Evolutionary conservation across 169 alveolate species (phyloP), one percentile per base, ranked within the genome.

Genomic region (Plasmodium cynomolgi): DNA sequence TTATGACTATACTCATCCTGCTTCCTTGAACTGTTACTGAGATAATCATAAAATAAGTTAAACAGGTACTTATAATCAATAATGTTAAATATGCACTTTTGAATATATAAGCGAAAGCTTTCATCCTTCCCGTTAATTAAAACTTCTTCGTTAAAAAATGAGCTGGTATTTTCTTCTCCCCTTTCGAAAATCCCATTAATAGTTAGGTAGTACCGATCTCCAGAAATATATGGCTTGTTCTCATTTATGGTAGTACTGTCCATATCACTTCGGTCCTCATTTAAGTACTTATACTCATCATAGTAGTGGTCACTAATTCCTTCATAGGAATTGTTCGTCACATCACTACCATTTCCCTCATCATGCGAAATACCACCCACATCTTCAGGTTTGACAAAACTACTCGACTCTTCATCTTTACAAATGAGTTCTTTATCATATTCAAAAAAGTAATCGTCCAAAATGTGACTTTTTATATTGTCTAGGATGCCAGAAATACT

Each of bases 391-490:
- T 71, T 17, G 15, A 23, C 84, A 47, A 5, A 17, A n/a, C 15
- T n/a, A 15, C 3, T 75, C 7, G 11, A 31, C 33, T 50, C 79
- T 85, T 54, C 93, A 7, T 85, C 75, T 39, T 88, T 88, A 26
- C 9, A 17, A n/a, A 88, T 79, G 34, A 88, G 74, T 34, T 80
- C 26, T 62, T 13, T 58, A 88, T 88, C 90, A 80, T 88, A 58
- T n/a, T 88, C 82, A 80, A 88, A 88, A 88, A 88, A 88, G 75
- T 79, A 88, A 29, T 88, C 83, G 83, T 88, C 80, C 39, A 88
- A 68, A 58, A 88, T 88, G 73, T 88, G 72, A 29, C 73, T 88
- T 62, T 88, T 88, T 3, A 88, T 88, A 58, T 88, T 88, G 26
- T 88, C 83, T 41, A 88, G 50, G 2, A 88, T 88, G 20, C 37